Percentiles rank a stretch among this genome's conserved stretches.
These are phyloP conservation scores for Cercophora scortea DNA, from an alignment of 495 filamentous ascomycete genomes.

Conservation along the genomic window DNA sequence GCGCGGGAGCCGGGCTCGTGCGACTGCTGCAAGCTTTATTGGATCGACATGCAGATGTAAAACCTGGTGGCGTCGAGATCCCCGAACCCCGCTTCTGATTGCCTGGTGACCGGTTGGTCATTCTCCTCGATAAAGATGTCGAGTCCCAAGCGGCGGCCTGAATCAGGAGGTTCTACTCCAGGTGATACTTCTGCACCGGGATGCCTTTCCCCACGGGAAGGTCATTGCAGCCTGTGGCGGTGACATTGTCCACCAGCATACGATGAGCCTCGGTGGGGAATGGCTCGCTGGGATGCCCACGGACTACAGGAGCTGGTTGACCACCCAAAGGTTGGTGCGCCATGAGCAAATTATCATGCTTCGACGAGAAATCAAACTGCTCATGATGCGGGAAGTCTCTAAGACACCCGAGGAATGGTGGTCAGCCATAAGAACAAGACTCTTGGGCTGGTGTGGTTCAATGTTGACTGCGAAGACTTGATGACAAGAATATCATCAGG, in stretches of 20 bases:
- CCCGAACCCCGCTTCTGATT: too few relatives aligned
- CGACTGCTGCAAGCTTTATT: too few relatives aligned
- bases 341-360: slow-evolving; percentile 54
- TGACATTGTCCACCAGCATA: background rate
- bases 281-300: slow-evolving; percentile 18
- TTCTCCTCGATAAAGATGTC: slow-evolving; percentile 29
- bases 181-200: slow-evolving; percentile 49
- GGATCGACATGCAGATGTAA: too few relatives aligned
- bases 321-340: slow-evolving; percentile 52
- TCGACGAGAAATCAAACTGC: slow-evolving; percentile 41
- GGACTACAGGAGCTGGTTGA: slow-evolving; percentile 32
- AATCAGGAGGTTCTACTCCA: slow-evolving; percentile 38
- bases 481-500: background rate
- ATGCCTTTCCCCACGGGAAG: slow-evolving; percentile 19
- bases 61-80: too few relatives aligned
- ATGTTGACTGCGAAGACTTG: background rate
- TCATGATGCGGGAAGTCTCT: slow-evolving; percentile 36
- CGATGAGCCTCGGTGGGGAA: slow-evolving; percentile 20
- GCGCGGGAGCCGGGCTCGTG: too few relatives aligned
- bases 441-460: too few relatives aligned
- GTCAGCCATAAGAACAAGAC: too few relatives aligned
- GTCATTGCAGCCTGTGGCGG: background rate
- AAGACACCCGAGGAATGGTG: background rate
- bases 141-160: slow-evolving; percentile 20
- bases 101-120: slow-evolving; percentile 26